phyloP scores from a whole-genome alignment of 106 monocot species.

The Triglochin maritima region DNA sequence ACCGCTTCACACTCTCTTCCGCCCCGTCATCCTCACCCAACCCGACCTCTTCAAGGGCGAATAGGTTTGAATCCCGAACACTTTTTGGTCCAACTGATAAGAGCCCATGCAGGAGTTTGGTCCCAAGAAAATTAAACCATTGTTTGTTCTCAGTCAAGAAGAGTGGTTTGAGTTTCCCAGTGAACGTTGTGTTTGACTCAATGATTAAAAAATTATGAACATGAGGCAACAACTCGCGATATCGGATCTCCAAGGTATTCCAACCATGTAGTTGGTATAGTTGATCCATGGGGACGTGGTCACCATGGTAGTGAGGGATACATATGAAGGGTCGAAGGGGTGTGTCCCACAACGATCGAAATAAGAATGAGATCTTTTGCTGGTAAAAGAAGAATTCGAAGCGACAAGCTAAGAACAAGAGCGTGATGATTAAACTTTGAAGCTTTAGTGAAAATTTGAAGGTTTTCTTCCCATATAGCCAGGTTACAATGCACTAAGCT shows the following conservation, averaged over 20 bases:
- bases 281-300: constrained; percentile 33
- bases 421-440: background rate
- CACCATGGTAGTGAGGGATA: constrained; percentile 62
- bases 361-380: constrained; percentile 48
- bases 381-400: constrained; percentile 22
- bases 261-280: constrained; percentile 82
- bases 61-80: constrained; percentile 24
- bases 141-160: constrained; percentile 30
- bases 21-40: no score
- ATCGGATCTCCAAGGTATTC: constrained; percentile 54
- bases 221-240: constrained; percentile 58
- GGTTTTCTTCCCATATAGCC: constrained; percentile 2
- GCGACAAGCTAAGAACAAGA: background rate
- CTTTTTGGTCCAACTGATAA: constrained; percentile 14
- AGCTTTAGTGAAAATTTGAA: background rate
- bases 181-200: constrained; percentile 83
- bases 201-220: constrained; percentile 63
- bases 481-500: background rate
- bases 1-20: no score
- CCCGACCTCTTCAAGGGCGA: constrained; percentile 48
- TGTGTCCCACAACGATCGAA: constrained; percentile 88
- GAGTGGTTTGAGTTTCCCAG: constrained; percentile 56
- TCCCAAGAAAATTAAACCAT: constrained; percentile 33
- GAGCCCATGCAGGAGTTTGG: constrained; percentile 31
- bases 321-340: constrained; percentile 69